phyloP scores from a whole-genome alignment of 176 grass and related monocot genomes.

The Aegilops longissima region DNA sequence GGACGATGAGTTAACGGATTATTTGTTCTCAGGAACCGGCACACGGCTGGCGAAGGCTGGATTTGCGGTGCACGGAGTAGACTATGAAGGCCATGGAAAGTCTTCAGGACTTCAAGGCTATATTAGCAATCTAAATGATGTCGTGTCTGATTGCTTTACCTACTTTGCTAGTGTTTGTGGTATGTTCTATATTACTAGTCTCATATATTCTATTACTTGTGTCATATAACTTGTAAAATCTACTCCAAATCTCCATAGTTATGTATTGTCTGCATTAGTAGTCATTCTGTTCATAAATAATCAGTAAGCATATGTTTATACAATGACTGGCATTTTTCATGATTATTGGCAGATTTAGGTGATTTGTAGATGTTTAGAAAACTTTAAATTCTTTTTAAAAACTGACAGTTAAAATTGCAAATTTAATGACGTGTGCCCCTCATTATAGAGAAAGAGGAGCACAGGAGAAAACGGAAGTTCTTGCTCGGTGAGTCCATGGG shows the following conservation, averaged over 20 bases:
- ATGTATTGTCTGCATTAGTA: not conserved
- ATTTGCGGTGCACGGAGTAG: conserved; percentile 69
- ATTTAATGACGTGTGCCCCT: not conserved
- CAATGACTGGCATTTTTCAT: not conserved
- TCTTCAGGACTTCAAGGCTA: conserved; percentile 74
- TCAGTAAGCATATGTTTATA: not conserved
- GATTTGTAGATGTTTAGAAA: not conserved
- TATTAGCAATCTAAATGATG: conserved; percentile 41
- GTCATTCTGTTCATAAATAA: not conserved
- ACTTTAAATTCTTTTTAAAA: not conserved
- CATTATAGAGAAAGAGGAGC: conserved; percentile 49
- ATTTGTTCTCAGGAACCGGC: conserved; percentile 42
- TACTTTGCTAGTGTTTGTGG: conserved; percentile 60
- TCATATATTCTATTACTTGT: not conserved
- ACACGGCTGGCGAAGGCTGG: conserved; percentile 53
- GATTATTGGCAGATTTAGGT: not conserved
- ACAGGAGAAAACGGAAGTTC: conserved; percentile 38
- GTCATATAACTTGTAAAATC: not conserved
- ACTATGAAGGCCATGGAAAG: conserved; percentile 78
- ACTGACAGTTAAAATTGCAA: not conserved
- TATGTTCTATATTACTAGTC: conserved; percentile 14
- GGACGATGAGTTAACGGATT: not conserved
- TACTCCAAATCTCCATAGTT: not conserved
- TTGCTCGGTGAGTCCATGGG: conserved; percentile 83
- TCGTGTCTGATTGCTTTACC: conserved; percentile 49